These are phyloP conservation scores for Trebouxia sp. DNA, from an alignment of 139 green algal species.

Conservation along the genomic window DNA sequence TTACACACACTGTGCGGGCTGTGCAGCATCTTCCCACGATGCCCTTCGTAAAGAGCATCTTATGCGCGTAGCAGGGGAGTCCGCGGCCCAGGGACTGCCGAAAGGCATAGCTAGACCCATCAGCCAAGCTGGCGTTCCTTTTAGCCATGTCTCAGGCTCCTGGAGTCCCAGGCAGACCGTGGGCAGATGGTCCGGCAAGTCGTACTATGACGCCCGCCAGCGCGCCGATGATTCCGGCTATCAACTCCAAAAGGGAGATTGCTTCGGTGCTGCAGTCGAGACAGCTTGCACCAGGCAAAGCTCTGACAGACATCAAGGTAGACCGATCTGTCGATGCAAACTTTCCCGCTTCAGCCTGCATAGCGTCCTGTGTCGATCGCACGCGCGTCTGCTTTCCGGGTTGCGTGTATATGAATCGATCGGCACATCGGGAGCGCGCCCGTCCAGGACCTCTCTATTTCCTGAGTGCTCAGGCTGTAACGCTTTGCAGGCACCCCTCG, in stretches of 20 bases:
- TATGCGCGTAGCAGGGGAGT: background rate
- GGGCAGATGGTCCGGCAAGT: background rate
- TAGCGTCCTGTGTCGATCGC: background rate
- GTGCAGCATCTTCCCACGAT: no score
- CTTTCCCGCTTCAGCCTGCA: no score
- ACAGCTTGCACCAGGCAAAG: background rate
- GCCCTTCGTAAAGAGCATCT: background rate
- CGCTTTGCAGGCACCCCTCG: background rate
- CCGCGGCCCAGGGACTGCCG: no score
- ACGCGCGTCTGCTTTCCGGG: no score
- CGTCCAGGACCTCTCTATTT: no score
- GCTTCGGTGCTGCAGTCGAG: background rate
- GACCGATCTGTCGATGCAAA: no score
- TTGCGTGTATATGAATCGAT: no score
- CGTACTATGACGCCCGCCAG: background rate
- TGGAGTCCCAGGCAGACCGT: background rate
- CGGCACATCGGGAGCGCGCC: no score
- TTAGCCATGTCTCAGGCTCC: background rate
- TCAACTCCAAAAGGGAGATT: background rate
- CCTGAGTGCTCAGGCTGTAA: no score
- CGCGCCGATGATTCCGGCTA: constrained; percentile 4
- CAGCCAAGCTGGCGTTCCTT: background rate
- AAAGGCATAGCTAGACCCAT: background rate
- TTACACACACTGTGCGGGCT: no score
- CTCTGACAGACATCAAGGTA: background rate